A percentile compares a stretch with the other conserved stretches of the same genome.
These are phyloP conservation scores for Naganishia vaughanmartiniae DNA, from an alignment of 768 basidiomycete species.

Conservation along the genomic window DNA sequence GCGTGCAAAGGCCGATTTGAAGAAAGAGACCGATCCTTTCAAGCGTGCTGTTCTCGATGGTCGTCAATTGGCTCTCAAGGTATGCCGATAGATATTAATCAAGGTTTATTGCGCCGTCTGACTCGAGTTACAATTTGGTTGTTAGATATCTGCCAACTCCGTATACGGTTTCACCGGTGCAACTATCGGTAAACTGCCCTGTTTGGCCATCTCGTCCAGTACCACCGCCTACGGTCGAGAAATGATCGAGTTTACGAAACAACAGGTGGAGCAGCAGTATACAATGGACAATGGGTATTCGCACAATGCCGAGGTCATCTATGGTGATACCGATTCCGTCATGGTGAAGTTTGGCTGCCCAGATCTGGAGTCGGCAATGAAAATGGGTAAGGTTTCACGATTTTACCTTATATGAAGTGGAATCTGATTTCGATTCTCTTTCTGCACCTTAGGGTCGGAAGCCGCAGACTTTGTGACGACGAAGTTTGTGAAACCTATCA, in stretches of 20 bases:
- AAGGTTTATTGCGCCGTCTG: neutral
- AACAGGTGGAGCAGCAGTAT: constrained; percentile 85
- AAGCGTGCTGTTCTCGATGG: constrained; percentile 96
- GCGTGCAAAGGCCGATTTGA: constrained; percentile 89
- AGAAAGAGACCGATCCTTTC: constrained; percentile 95
- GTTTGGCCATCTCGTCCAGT: constrained; percentile 91
- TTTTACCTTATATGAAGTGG: neutral
- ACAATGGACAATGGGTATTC: constrained; percentile 76
- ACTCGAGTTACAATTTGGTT: neutral
- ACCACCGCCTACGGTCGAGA: constrained; percentile 93
- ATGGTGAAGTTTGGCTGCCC: constrained; percentile 95
- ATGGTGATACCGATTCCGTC: constrained; percentile 98
- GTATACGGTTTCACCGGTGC: constrained; percentile 99
- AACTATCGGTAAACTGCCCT: constrained; percentile 93
- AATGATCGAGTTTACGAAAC: constrained; percentile 97
- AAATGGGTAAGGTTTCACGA: constrained; percentile 63
- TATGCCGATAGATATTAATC: constrained; percentile 45
- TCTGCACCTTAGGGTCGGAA: constrained; percentile 65
- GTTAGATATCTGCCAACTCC: constrained; percentile 95
- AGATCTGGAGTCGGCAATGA: constrained; percentile 83
- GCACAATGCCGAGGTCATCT: constrained; percentile 89
- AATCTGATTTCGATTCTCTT: neutral
- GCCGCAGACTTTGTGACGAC: constrained; percentile 86
- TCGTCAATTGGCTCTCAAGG: constrained; percentile 93
- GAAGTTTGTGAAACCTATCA: constrained; percentile 93